Evolutionary conservation across 495 filamentous ascomycete genomes (phyloP), one percentile per base, ranked within the genome.

Genomic region (Podospora australis): DNA sequence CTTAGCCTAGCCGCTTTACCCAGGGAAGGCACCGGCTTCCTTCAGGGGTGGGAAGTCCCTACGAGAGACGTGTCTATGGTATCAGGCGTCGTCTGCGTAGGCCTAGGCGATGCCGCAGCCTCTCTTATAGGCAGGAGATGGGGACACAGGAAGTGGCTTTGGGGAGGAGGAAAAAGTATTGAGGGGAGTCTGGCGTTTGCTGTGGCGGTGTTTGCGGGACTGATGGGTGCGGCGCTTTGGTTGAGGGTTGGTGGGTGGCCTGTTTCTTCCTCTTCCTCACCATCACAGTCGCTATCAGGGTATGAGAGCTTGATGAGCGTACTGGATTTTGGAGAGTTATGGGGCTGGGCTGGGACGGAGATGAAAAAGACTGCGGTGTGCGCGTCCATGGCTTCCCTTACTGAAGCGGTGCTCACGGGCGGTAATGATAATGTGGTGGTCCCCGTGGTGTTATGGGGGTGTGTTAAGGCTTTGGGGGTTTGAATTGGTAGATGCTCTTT

Each of bases 371-470:
- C 82, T 39, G 67, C 74, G 16, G 58, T 82, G 36, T 90, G 88
- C 43, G 89, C 87, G 6, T 74, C 74, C 30, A 81, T 89, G 46
- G 88, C 91, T 24, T 95, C 89, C 65, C 76, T 96, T 48, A 92
- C 90, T 48, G 92, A 97, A 70, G 90, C 92, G 16, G 90, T 96
- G 48, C 70, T 97, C 46, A 97, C 94, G 38, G 94, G 92, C 9
- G 92, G 90, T 42, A 99, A 99, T 73, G 92, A 99, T 71, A 99
- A 99, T 73, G 91, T 99, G 21, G 79, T 96, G 46, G 92, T 97
- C 52, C 94, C 94, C n/a, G 79, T 97, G 32, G 83, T 94, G 46
- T 67, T 97, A 42, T 99, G 92, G 92, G 72, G 87, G 57, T 76
- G 92, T 54, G 89, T 95, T 49, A 82, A 88, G 57, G 84, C 83